Conservation (phyloP, 1,284 basidiomycete species). For the Moesziomyces globuligerus region DNA sequence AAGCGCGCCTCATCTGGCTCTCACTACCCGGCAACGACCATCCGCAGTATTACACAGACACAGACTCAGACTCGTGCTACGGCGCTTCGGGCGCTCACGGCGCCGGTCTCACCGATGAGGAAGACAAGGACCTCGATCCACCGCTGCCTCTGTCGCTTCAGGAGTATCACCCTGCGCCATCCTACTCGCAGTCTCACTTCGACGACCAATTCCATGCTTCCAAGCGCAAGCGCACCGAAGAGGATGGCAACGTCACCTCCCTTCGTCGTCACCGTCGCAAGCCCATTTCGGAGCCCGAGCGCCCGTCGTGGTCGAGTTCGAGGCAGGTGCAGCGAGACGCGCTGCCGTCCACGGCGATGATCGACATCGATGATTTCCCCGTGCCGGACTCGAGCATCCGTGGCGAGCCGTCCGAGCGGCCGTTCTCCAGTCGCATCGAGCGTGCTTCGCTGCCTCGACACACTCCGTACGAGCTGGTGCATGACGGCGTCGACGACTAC, state of each 20-base stretch:
- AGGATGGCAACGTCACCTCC: conserved; percentile 2
- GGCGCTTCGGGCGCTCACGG: conserved; percentile 40
- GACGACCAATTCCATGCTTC: conserved; percentile 16
- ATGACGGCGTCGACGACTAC: conserved; percentile 15
- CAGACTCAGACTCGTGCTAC: conserved; percentile 53
- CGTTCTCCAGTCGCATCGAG: conserved; percentile 35
- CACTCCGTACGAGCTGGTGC: conserved; percentile 13
- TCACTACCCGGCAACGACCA: conserved; percentile 58
- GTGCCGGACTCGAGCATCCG: conserved; percentile 45
- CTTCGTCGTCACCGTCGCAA: conserved; percentile 20
- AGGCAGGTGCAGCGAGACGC: conserved; percentile 15
- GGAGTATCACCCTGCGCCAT: conserved; percentile 36
- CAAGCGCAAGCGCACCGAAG: conserved; percentile 34
- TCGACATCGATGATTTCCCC: conserved; percentile 44
- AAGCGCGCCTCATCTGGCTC: conserved; percentile 51
- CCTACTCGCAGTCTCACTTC: conserved; percentile 27
- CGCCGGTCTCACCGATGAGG: conserved; percentile 39
- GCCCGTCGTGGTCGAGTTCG: conserved; percentile 15
- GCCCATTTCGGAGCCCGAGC: conserved; percentile 12
- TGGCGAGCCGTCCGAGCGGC: conserved; percentile 34
- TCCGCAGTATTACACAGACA: conserved; percentile 59
- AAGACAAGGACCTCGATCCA: conserved; percentile 47
- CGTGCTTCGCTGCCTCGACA: conserved; percentile 28
- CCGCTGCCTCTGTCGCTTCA: conserved; percentile 37
- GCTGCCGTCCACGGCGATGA: conserved; percentile 33